Conservation (phyloP, 73 alveolate genomes). For the Uronychia setigera region DNA sequence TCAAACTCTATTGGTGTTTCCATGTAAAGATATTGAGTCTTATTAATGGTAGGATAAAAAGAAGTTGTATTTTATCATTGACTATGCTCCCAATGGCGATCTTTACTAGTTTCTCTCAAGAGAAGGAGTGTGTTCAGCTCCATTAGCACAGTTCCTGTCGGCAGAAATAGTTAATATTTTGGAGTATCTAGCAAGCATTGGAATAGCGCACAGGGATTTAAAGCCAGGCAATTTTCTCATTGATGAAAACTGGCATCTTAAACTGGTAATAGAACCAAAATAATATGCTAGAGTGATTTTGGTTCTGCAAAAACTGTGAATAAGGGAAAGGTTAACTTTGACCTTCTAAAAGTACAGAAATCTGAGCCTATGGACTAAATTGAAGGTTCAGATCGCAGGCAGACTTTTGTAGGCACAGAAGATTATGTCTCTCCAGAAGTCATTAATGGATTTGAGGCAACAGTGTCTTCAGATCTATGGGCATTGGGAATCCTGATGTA, state of each 20-base stretch:
- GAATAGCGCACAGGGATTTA: constrained; percentile 86
- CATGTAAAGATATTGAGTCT: constrained; percentile 37
- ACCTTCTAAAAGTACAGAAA: background rate
- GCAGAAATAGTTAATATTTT: constrained; percentile 84
- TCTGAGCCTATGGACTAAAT: background rate
- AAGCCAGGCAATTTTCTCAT: constrained; percentile 89
- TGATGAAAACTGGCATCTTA: constrained; percentile 77
- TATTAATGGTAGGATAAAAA: constrained; percentile 7
- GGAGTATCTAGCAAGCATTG: constrained; percentile 70
- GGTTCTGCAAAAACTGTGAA: constrained; percentile 73
- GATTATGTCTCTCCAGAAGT: constrained; percentile 98
- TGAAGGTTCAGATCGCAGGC: background rate
- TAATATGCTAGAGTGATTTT: constrained; percentile 52
- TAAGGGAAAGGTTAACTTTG: background rate
- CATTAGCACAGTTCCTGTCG: constrained; percentile 69
- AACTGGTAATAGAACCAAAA: constrained; percentile 34
- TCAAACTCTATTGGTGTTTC: constrained; percentile 75
- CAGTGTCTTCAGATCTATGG: constrained; percentile 94
- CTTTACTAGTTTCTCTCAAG: constrained; percentile 60
- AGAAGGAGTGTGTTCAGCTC: constrained; percentile 52
- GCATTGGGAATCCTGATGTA: constrained; percentile 94
- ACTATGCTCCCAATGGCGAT: constrained; percentile 80
- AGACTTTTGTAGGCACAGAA: constrained; percentile 87
- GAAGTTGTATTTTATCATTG: constrained; percentile 76
- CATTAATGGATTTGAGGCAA: constrained; percentile 66